Evolutionary conservation across 352 stramenopile genomes (phyloP), one percentile per base, ranked within the genome.

Genomic region (Phytophthora macrochlamydospora): DNA sequence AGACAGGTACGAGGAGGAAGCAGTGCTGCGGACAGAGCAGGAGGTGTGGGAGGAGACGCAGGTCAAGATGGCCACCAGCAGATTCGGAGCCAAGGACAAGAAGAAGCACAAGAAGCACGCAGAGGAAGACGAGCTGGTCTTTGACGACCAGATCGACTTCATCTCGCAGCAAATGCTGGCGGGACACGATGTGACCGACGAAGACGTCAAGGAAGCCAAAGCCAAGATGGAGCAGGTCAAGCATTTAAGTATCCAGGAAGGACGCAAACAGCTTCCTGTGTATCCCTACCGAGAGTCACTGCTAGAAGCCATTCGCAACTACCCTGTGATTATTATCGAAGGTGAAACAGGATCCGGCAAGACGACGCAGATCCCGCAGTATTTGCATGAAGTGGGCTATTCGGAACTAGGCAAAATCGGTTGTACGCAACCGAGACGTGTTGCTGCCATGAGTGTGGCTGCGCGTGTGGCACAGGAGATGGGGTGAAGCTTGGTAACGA

Each of bases 61-160:
- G 70, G 96, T 97, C 29, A 87, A 93, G 70, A 96, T 97, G 79
- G 89, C 92, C 0, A 85, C 68, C 14, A 79, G 61, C 37, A 83
- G 52, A n/a, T 76, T 84, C 43, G 75, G 87, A 50, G 78, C 81
- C 0, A 89, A 96, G 37, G 89, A 96, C 55, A 93, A 95, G 31
- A 42, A 64, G 29, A 67, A 59, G 31, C 49, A 50, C 29, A 54
- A 46, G 4, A 78, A 79, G 29, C 33, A 37, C 2, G 67, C 93
- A 28, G 85, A 97, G 28, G 86, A 98, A 64, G 98, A 98, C 52
- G 97, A 99, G 49, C 94, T 99, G 45, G 89, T 99, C 3, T 98
- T 99, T 72, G 97, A 99, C 61, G 97, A 99, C 76, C 85, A 98
- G 69, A 99, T 99, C 69, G 97, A 99, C 69, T 99, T 99, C 70